Evolutionary conservation across 345 rosid species (phyloP).

Genomic region (Passiflora organensis): DNA sequence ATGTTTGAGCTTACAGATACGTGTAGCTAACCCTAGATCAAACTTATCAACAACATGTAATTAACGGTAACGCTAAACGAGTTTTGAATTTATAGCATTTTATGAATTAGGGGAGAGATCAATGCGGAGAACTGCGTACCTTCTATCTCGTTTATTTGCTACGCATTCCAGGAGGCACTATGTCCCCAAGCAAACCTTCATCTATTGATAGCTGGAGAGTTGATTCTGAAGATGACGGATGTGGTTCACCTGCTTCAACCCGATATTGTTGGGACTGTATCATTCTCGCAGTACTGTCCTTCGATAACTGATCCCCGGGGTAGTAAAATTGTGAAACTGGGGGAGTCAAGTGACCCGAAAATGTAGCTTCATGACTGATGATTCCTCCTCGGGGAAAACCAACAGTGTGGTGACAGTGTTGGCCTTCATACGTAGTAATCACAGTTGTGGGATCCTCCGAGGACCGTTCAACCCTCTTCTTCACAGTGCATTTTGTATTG

Average conservation of each 20-base stretch:
- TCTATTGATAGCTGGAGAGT: constrained; percentile 31
- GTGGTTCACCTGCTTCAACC: constrained; percentile 15
- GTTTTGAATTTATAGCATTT: too few relatives aligned
- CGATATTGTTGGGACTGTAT: constrained; percentile 19
- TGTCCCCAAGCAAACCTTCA: constrained; percentile 83
- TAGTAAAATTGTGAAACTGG: constrained; percentile 48
- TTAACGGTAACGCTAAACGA: too few relatives aligned
- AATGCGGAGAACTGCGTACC: constrained; percentile 28
- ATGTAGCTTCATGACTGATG: constrained; percentile 48
- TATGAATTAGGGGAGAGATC: too few relatives aligned
- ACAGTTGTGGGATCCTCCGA: constrained; percentile 74
- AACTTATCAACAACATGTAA: too few relatives aligned
- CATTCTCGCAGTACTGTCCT: constrained; percentile 30
- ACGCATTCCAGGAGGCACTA: constrained; percentile 77
- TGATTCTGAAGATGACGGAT: neutral
- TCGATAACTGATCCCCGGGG: constrained; percentile 36
- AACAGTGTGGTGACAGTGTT: constrained; percentile 84
- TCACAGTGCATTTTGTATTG: constrained; percentile 83
- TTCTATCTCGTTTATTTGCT: constrained; percentile 31
- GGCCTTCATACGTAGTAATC: constrained; percentile 97
- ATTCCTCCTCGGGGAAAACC: constrained; percentile 80
- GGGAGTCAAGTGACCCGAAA: constrained; percentile 37
- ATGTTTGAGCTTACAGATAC: too few relatives aligned
- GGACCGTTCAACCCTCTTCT: constrained; percentile 94
- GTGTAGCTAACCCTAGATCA: too few relatives aligned